Base-by-base conservation (phyloP, 805 yeast genomes). In the Myxozyma sirexii region DNA sequence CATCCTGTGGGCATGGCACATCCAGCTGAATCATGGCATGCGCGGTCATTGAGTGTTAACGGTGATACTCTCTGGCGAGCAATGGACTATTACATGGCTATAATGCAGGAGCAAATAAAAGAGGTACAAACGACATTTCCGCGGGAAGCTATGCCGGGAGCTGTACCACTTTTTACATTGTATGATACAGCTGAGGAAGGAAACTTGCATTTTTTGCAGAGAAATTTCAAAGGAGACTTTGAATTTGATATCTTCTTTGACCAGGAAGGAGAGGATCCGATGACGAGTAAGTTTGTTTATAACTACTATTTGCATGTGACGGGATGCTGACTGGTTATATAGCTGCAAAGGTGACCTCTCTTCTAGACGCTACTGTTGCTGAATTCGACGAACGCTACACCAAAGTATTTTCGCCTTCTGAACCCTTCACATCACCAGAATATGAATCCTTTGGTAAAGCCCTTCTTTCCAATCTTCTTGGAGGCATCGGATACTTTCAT, bases 401-500 rank as follows among this genome's bases (percentile, higher is more conserved):
- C 2, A 57, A 68, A 7, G 74, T 77, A 12, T 87, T 85, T 68
- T 75, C 80, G 15, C 74, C 87, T 8, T 71, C 75, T 13, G 73
- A 80, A 0, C 93, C 92, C 1, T 88, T 82, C 69, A 74, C 79
- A 49, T 71, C 69, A 45, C 68, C 71, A 6, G 71, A 48, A 57
- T 79, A 85, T 67, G 68, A 72, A 29, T 65, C 67, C 7, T 92
- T 94, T 75, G 96, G 91, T 1, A 79, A 88, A 67, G 92, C 89
- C 67, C 77, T 90, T 42, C 70, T 93, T 8, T 87, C 97, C 0
- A 93, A 92, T 57, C 77, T 94, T 45, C 71, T 89, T 57, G 99
- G 97, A 21, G 98, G 98, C 13, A 80, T 94, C 54, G 89, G 96
- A 1, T 91, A 90, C 73, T 88, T 88, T 69, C 79, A 88, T 69